Evolutionary conservation across 225 moss, liverwort and hornwort genomes (phyloP), one percentile per base, ranked within the genome.

Genomic region (Anthoceros angustus): DNA sequence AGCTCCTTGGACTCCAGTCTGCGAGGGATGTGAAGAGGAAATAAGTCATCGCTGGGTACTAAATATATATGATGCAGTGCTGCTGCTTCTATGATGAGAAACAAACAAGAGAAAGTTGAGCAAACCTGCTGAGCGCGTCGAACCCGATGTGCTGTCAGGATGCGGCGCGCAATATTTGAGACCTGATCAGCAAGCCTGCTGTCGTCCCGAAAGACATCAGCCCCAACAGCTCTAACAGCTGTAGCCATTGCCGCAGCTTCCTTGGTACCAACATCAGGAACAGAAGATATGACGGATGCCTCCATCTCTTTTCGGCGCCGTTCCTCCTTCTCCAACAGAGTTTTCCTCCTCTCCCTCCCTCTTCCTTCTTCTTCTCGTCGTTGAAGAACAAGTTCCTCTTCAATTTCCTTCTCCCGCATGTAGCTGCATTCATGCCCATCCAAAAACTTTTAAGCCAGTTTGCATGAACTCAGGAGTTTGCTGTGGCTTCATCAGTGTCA

Each of bases 201-300:
- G 6, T 98, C 95, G 77, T 98, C 95, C 69, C 88, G 86, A 65
- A 92, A 79, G 50, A 89, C 92, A 73, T 98, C 95, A 67, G 88
- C 88, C 73, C 91, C 95, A 61, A 98, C 87, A 64, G 95, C 95
- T 66, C 95, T 82, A 5, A 98, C 92, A 70, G 95, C 92, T 64
- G 95, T 88, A 63, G 92, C 95, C 95, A 98, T 98, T 43, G 95
- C 95, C 70, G 95, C 95, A 67, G 92, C 95, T 74, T 98, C 95
- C 78, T 92, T 98, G 10, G 84, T 86, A 62, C 95, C 92, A 11
- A 92, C 92, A 72, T 98, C 92, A 64, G 95, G 92, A 72, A 98
- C 91, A 67, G 89, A 87, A 20, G 92, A 86, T 42, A 98, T 82
- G 42, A 98, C 89, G 42, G 92, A 86, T 16, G 95, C 95, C 75